Evolutionary conservation across 108 stramenopile species (phyloP).

Genomic region (Nitzschia palea): DNA sequence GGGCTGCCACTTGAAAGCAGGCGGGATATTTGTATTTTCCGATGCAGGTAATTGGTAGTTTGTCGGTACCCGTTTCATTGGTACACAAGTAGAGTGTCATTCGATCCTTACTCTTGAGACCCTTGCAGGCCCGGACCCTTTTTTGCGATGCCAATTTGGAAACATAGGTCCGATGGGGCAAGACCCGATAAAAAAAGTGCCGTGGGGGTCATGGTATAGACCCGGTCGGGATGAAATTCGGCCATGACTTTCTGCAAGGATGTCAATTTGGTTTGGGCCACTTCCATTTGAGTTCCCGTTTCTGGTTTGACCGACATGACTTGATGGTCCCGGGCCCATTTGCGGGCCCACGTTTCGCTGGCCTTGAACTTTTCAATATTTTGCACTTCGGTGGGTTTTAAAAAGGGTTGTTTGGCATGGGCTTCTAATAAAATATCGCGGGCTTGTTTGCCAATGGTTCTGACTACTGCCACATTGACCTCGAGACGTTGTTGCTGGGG

Average conservation of each 20-base stretch:
- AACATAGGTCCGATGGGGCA: constrained; percentile 28
- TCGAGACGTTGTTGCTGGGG: constrained; percentile 18
- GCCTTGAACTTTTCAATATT: constrained; percentile 33
- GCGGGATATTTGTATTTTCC: constrained; percentile 29
- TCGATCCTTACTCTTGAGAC: constrained; percentile 30
- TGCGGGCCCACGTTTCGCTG: constrained; percentile 30
- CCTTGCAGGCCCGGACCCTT: constrained; percentile 26
- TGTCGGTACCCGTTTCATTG: constrained; percentile 28
- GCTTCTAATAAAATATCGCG: constrained; percentile 17
- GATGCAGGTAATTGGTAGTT: constrained; percentile 22
- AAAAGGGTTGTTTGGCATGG: constrained; percentile 1
- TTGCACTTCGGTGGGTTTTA: background rate
- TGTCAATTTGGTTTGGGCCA: constrained; percentile 12
- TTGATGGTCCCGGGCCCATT: constrained; percentile 29
- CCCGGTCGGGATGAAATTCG: constrained; percentile 2
- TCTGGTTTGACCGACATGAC: constrained; percentile 16
- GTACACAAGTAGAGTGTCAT: constrained; percentile 23
- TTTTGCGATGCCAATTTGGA: constrained; percentile 2
- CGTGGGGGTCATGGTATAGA: constrained; percentile 24
- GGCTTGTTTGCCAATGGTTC: constrained; percentile 21
- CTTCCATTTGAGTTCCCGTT: background rate
- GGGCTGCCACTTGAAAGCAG: constrained; percentile 20
- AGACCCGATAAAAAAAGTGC: constrained; percentile 22
- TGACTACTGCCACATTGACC: constrained; percentile 28
- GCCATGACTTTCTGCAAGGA: constrained; percentile 15